Evolutionary conservation across 768 basidiomycete genomes (phyloP).

Genomic region (Leccinum ochraceum): DNA sequence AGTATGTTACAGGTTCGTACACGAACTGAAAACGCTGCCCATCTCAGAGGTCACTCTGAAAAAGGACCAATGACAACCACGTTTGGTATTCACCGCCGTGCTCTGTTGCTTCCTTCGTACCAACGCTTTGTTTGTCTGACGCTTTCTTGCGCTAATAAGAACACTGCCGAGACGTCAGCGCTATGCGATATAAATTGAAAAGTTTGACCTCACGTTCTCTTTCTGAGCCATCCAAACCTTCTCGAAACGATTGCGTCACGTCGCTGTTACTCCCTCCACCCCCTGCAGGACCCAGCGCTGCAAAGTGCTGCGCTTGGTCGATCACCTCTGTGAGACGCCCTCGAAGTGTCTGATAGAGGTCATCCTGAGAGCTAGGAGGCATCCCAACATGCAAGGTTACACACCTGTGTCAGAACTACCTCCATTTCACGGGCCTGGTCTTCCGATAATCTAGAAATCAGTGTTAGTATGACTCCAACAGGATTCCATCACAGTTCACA

Average conservation of each 20-base stretch:
- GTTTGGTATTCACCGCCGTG: conserved; percentile 42
- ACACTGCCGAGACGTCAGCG: conserved; percentile 53
- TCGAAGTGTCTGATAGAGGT: conserved; percentile 62
- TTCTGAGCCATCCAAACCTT: conserved; percentile 92
- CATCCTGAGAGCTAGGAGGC: background rate
- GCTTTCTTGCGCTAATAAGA: conserved; percentile 82
- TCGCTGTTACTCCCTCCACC: conserved; percentile 55
- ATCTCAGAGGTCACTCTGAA: conserved; percentile 17
- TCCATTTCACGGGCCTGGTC: conserved; percentile 73
- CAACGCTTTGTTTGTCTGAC: conserved; percentile 75
- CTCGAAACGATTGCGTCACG: conserved; percentile 74
- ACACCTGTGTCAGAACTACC: conserved; percentile 65
- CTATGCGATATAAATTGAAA: background rate
- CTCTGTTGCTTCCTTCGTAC: conserved; percentile 74
- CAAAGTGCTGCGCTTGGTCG: conserved; percentile 90
- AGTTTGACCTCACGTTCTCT: conserved; percentile 70
- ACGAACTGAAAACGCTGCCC: conserved; percentile 52
- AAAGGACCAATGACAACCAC: conserved; percentile 26
- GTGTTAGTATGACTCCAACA: conserved; percentile 3
- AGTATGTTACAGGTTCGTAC: conserved; percentile 55
- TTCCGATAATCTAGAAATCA: conserved; percentile 64
- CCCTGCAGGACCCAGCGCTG: conserved; percentile 61
- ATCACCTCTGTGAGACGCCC: conserved; percentile 75
- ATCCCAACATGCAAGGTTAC: conserved; percentile 18
- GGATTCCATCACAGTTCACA: conserved; percentile 21